Conservation (phyloP, 2,329 filamentous ascomycete genomes). For the Fusarium haematococcum region DNA sequence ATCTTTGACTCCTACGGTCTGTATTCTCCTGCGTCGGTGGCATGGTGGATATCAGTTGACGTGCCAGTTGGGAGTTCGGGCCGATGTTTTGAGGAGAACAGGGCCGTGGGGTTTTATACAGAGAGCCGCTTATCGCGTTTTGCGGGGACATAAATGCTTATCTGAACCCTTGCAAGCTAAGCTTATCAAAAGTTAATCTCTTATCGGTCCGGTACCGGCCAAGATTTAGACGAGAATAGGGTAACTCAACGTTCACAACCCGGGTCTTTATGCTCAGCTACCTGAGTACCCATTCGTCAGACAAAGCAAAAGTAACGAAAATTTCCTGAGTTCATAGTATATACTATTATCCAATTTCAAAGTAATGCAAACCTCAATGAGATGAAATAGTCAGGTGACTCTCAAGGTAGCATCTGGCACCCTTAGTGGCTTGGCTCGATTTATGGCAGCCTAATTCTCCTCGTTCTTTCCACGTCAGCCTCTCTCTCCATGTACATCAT, state of each 20-base stretch:
- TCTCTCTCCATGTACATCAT: too few relatives aligned
- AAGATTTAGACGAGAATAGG: not conserved
- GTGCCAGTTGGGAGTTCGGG: not conserved
- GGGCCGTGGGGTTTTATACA: not conserved
- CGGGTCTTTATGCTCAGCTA: not conserved
- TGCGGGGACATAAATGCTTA: not conserved
- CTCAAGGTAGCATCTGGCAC: not conserved
- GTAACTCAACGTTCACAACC: not conserved
- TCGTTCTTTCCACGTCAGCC: not conserved
- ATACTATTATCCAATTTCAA: accelerated
- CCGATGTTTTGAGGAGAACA: not conserved
- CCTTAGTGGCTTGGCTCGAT: not conserved
- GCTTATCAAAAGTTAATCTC: not conserved
- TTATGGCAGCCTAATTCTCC: not conserved
- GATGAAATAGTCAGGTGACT: not conserved
- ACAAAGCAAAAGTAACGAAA: not conserved
- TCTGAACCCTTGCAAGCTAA: not conserved
- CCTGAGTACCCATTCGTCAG: not conserved
- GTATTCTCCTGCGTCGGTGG: not conserved
- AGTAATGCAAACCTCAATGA: not conserved
- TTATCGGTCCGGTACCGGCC: not conserved
- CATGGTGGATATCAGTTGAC: not conserved
- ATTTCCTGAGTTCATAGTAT: not conserved
- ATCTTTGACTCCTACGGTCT: not conserved
- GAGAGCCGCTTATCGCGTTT: not conserved